Evolutionary conservation across 2,329 filamentous ascomycete species (phyloP), one percentile per base, ranked within the genome.

Genomic region (Didymella arachidicola): DNA sequence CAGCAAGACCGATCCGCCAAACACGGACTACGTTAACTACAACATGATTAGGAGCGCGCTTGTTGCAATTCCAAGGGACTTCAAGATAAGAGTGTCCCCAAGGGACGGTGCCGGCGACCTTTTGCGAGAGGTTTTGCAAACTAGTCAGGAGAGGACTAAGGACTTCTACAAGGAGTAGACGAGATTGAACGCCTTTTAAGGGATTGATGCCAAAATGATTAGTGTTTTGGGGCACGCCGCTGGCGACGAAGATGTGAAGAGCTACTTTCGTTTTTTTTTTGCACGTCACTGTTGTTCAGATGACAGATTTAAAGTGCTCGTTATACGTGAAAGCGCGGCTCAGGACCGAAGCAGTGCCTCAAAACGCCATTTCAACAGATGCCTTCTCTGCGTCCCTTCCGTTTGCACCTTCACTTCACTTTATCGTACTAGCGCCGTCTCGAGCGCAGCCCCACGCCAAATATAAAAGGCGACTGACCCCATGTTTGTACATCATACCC

Each of bases 381-480:
- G 3, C 18, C n/a, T 12, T 7, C 6, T 4, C 11, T n/a, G 32
- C 18, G 30, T 12, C 18, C 34, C 34, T 25, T 34, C 27, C n/a
- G 27, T 52, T 36, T 52, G 42, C 26, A 46, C 42, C 41, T 57
- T 45, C 39, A 50, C 46, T 46, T 56, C 39, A 3, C 19, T n/a
- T 32, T n/a, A 4, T 39, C 11, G 5, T 19, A 16, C 29, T 50
- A 41, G 46, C 32, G 39, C 25, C 26, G 43, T 18, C 27, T 22
- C 27, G n/a, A 30, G 27, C 25, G 2, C 25, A 6, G 25, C 16
- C 16, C n/a, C 18, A 8, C 43, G 16, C 22, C 27, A 16, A n/a
- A 8, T 27, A 29, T 1, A 44, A 26, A 12, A 4, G 14, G 18
- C 11, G 19, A 22, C 7, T 19, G 12, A 39, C 4, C 27, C 30